These are phyloP conservation scores for Suillus paluster DNA, from an alignment of 768 basidiomycete species.

Conservation along the genomic window DNA sequence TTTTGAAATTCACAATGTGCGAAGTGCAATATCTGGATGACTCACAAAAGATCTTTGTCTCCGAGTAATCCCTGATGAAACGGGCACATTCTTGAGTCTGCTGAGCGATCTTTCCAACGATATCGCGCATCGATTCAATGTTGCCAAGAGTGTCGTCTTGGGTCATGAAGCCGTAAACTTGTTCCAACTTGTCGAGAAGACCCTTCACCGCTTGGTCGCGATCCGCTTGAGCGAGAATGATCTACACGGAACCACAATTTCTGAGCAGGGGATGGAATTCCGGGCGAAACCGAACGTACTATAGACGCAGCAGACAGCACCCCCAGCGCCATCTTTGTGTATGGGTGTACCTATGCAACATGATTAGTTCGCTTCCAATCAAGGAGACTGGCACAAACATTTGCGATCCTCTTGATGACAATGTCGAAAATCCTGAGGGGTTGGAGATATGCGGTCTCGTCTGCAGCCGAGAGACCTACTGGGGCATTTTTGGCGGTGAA, in stretches of 20 bases:
- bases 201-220: neutral
- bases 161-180: no score
- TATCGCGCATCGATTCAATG: no score
- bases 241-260: neutral
- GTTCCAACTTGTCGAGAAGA: neutral
- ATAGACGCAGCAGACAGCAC: neutral
- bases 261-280: neutral
- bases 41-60: conserved; percentile 24
- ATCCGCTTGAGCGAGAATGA: conserved; percentile 7
- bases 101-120: neutral
- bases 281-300: neutral
- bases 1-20: neutral
- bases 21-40: neutral
- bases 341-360: conserved; percentile 7
- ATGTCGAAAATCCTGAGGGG: conserved; percentile 4
- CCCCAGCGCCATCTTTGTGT: conserved; percentile 8
- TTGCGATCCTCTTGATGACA: neutral
- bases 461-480: no score
- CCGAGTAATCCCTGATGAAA: conserved; percentile 32
- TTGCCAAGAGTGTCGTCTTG: no score
- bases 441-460: neutral
- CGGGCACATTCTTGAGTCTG: conserved; percentile 32
- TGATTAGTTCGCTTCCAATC: neutral
- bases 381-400: neutral
- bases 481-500: no score